Percentiles rank a stretch among this genome's conserved stretches.
phyloP scores from a whole-genome alignment of 2,329 filamentous ascomycete genomes.

The Neurospora sp. region DNA sequence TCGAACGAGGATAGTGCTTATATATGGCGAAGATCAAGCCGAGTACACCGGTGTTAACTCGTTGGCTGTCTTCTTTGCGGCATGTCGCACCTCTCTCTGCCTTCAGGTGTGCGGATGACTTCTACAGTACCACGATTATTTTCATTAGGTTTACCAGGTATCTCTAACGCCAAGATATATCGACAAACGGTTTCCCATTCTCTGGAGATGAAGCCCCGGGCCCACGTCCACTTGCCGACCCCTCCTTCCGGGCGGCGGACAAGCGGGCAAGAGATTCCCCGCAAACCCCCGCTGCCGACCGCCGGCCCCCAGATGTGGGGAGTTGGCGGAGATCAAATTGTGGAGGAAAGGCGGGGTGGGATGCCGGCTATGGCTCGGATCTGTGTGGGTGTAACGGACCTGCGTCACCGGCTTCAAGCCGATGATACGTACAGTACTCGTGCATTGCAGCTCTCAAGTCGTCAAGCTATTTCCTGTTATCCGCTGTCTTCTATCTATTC shows the following conservation, averaged over 20 bases:
- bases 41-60: not conserved
- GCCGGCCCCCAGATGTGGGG: not conserved
- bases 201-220: not conserved
- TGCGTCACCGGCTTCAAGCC: not conserved
- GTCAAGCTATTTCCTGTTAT: not conserved
- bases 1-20: not conserved
- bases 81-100: not conserved
- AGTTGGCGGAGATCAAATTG: not conserved
- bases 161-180: not conserved
- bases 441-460: not conserved
- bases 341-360: not conserved
- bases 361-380: not conserved
- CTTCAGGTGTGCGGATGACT: not conserved
- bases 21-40: not conserved
- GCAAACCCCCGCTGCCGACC: not conserved
- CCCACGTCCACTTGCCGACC: not conserved
- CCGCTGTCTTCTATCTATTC: not conserved
- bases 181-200: not conserved
- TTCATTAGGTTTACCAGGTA: not conserved
- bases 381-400: not conserved
- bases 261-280: conserved; percentile 25
- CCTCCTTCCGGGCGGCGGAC: not conserved
- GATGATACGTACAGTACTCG: not conserved
- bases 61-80: not conserved
- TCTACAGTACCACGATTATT: not conserved